Conservation (phyloP, 2,329 filamentous ascomycete species). For the Fusarium nodosum region DNA sequence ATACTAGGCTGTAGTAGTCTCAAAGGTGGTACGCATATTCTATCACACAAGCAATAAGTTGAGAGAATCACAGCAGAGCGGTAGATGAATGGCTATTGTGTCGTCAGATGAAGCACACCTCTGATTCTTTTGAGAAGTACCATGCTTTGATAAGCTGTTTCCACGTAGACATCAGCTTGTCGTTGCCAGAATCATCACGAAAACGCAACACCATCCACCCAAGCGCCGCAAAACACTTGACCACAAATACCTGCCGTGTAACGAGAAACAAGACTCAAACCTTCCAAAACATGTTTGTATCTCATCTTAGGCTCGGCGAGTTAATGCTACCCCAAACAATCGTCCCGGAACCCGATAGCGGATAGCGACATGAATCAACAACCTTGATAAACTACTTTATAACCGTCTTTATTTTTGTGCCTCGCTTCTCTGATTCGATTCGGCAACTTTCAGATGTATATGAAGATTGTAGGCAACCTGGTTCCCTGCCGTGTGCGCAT, state of each 20-base stretch:
- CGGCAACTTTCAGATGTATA: not conserved
- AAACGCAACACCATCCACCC: not conserved
- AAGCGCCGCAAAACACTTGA: not conserved
- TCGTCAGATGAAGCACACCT: not conserved
- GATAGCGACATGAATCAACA: slow-evolving; percentile 30
- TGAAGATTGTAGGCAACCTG: not conserved
- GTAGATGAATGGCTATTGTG: not conserved
- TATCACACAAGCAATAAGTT: not conserved
- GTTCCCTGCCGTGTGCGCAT: not conserved
- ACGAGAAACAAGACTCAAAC: slow-evolving; percentile 3
- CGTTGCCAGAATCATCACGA: not conserved
- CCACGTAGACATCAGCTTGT: not conserved
- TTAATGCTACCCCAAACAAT: slow-evolving; percentile 25
- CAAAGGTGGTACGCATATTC: not conserved
- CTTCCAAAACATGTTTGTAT: slow-evolving; percentile 7
- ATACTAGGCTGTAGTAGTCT: not conserved
- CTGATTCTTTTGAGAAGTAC: not conserved
- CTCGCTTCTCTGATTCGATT: not conserved
- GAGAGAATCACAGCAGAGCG: not conserved
- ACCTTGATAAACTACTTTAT: slow-evolving; percentile 39
- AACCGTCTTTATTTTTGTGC: not conserved
- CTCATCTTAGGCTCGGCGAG: slow-evolving; percentile 36
- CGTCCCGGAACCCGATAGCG: slow-evolving; percentile 18
- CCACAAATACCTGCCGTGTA: slow-evolving; percentile 13
- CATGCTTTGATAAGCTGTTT: not conserved